A percentile compares a stretch with the other conserved stretches of the same genome.
Conservation (phyloP, 1,139 yeast species). For the Sugiyamaella grinbergsii region DNA sequence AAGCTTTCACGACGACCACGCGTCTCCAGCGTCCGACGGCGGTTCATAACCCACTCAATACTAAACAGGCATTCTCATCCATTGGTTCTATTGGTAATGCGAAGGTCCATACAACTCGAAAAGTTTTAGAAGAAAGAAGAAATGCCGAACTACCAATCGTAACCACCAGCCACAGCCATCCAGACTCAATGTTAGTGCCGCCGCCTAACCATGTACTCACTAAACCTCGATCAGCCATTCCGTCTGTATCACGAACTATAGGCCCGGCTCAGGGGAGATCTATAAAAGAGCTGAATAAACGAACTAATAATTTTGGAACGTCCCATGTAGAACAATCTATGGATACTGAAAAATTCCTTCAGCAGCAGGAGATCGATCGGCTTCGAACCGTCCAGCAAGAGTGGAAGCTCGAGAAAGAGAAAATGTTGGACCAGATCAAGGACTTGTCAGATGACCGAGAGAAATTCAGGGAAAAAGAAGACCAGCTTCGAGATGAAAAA, state of each 20-base stretch:
- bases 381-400: slow-evolving; percentile 32
- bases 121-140: slow-evolving; percentile 3
- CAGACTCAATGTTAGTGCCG: background rate
- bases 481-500: slow-evolving; percentile 6
- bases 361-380: slow-evolving; percentile 23
- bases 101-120: background rate
- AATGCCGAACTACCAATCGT: background rate
- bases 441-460: background rate
- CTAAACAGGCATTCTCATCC: background rate
- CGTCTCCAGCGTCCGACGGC: slow-evolving; percentile 11
- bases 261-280: slow-evolving; percentile 6
- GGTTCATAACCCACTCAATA: slow-evolving; percentile 6
- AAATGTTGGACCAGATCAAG: slow-evolving; percentile 41
- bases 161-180: background rate
- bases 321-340: background rate
- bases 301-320: background rate
- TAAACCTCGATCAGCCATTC: background rate
- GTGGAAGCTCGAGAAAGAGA: slow-evolving; percentile 48
- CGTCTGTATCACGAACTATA: background rate
- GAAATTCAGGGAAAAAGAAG: slow-evolving; percentile 10
- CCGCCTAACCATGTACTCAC: background rate
- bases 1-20: background rate
- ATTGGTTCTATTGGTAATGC: no score
- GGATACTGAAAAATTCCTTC: slow-evolving; percentile 8
- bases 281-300: slow-evolving; percentile 7